These are phyloP conservation scores for Schwanniomyces vanrijiae DNA, from an alignment of 805 yeast species.

Conservation along the genomic window DNA sequence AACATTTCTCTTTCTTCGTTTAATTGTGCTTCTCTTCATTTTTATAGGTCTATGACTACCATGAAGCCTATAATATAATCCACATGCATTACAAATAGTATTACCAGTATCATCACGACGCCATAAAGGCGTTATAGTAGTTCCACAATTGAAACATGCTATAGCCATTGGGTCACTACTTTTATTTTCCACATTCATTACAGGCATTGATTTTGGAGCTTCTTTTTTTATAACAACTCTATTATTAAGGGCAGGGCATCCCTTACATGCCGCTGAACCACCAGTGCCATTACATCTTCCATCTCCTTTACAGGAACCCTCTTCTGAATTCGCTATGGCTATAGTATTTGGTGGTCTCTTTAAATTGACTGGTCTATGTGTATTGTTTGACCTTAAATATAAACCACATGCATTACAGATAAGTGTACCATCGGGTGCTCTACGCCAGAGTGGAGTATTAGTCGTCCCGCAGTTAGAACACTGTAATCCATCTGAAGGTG, in stretches of 20 bases:
- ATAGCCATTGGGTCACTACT: slow-evolving; percentile 50
- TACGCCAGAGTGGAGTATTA: slow-evolving; percentile 59
- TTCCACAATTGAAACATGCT: slow-evolving; percentile 81
- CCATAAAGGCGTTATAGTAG: slow-evolving; percentile 87
- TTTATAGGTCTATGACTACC: slow-evolving; percentile 76
- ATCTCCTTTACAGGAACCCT: slow-evolving; percentile 69
- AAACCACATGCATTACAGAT: slow-evolving; percentile 63
- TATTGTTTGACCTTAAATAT: slow-evolving; percentile 57
- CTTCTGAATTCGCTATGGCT: slow-evolving; percentile 33
- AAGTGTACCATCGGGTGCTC: slow-evolving; percentile 56
- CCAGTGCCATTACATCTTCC: slow-evolving; percentile 89
- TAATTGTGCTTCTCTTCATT: slow-evolving; percentile 71
- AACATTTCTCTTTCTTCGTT: slow-evolving; percentile 61
- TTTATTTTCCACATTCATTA: neutral
- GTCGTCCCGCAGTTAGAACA: slow-evolving; percentile 58
- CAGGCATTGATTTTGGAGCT: slow-evolving; percentile 2
- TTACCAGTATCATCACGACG: slow-evolving; percentile 79
- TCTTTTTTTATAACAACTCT: slow-evolving; percentile 44
- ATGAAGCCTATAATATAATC: slow-evolving; percentile 71
- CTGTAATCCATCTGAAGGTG: slow-evolving; percentile 35
- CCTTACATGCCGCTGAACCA: slow-evolving; percentile 74
- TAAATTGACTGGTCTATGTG: slow-evolving; percentile 65
- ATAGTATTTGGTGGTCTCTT: slow-evolving; percentile 57
- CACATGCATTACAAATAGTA: slow-evolving; percentile 88
- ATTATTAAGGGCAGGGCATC: slow-evolving; percentile 83